Evolutionary conservation across 192 early-diverging fungal genomes (phyloP), one percentile per base, ranked within the genome.

Genomic region (Dissophora globulifera): DNA sequence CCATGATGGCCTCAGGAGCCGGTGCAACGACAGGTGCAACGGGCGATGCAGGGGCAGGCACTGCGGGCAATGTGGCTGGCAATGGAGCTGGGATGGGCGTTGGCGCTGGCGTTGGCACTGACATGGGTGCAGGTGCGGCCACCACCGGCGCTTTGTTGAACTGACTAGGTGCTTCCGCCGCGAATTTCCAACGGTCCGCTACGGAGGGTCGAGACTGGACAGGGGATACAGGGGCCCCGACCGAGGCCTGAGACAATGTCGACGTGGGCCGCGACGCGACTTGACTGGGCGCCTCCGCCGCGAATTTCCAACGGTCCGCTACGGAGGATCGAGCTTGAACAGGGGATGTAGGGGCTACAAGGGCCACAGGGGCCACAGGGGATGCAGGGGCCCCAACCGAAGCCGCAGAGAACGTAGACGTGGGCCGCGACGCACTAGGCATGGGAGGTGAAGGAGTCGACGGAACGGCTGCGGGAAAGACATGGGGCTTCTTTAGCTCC

Each of bases 191-290:
- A 15, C 25, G 50, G 25, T 62, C 58, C 17, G 56, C 45, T 25
- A 30, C 55, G 13, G n/a, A n/a, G n/a, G n/a, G n/a, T n/a, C 56
- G 61, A 13, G 72, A 11, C 15, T 38, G 51, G 31, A 50, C 46
- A 32, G 62, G 57, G 3, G 71, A 75, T 8, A 41, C 51, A 23
- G 63, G 58, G 1, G 51, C 35, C 3, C 58, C 40, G 16, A 47
- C 10, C 0, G 55, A 58, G n/a, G 61, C 61, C 12, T 52, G 10
- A 1, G 62, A 75, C 43, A 63, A 45, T 5, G 41, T 40, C 2
- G 72, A 76, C 9, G 72, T 67, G 23, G 72, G 72, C 15, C 72
- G 58, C 16, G 72, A 76, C 40, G 50, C 67, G n/a, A n/a, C n/a
- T n/a, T n/a, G n/a, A n/a, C n/a, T n/a, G n/a, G n/a, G n/a, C n/a